These are phyloP conservation scores for Xylariaceae sp. DNA, from an alignment of 2,329 filamentous ascomycete species.

Conservation along the genomic window DNA sequence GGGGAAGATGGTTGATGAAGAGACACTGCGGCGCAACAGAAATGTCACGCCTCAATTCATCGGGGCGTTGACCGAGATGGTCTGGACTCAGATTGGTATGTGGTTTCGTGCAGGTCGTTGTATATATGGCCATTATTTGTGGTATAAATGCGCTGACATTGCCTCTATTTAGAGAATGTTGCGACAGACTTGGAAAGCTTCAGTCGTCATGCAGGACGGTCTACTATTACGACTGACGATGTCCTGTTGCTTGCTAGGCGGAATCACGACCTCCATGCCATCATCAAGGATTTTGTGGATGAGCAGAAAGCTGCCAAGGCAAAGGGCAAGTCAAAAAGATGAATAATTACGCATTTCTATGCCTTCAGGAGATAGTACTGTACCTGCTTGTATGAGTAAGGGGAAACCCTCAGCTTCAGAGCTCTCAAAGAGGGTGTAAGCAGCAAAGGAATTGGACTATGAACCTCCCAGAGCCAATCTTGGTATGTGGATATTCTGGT, in stretches of 20 bases:
- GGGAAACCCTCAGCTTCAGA: too few relatives aligned
- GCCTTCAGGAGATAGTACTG: background rate
- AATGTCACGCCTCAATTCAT: conserved; percentile 95
- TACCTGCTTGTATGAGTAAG: background rate
- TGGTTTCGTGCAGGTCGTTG: background rate
- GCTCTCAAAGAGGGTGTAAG: too few relatives aligned
- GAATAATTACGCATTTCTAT: conserved; percentile 6
- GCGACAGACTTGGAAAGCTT: conserved; percentile 60
- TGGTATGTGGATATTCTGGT: too few relatives aligned
- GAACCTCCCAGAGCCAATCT: too few relatives aligned
- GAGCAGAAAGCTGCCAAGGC: conserved; percentile 53
- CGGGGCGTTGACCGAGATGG: conserved; percentile 72
- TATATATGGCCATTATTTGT: background rate
- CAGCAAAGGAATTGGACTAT: too few relatives aligned
- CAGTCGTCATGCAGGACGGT: conserved; percentile 76
- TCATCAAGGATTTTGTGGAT: conserved; percentile 73
- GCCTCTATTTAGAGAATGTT: conserved; percentile 54
- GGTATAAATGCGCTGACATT: conserved; percentile 9
- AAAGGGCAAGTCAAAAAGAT: conserved; percentile 39
- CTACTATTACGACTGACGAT: conserved; percentile 80
- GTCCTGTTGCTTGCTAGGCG: conserved; percentile 84
- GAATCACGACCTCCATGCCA: conserved; percentile 79
- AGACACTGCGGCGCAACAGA: conserved; percentile 70
- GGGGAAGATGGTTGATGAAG: conserved; percentile 86
- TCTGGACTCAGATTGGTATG: conserved; percentile 76